A percentile compares a stretch with the other conserved stretches of the same genome.
Conservation (phyloP, 1,284 basidiomycete species). For the Ceratobasidium papillatum region DNA sequence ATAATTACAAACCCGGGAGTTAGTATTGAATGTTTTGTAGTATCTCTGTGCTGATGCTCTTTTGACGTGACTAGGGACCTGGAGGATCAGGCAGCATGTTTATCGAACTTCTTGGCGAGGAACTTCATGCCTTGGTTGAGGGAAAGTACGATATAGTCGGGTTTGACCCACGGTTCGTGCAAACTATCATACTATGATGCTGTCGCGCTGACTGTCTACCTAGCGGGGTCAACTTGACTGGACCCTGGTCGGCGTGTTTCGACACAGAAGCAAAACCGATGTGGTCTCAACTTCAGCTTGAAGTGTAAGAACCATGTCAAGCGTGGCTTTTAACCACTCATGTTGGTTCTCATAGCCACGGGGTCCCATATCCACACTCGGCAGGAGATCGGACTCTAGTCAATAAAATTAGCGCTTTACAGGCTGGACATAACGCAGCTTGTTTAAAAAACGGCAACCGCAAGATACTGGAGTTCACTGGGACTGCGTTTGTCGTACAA, state of each 20-base stretch:
- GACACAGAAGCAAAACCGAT: conserved; percentile 28
- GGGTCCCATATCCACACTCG: conserved; percentile 23
- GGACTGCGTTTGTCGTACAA: conserved; percentile 45
- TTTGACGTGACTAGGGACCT: conserved; percentile 40
- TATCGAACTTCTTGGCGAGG: conserved; percentile 27
- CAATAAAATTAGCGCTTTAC: not conserved
- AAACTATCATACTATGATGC: not conserved
- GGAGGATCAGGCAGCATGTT: conserved; percentile 43
- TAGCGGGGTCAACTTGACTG: conserved; percentile 15
- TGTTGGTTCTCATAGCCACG: not conserved
- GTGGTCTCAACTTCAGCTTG: not conserved
- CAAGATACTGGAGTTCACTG: conserved; percentile 41
- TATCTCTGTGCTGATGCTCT: not conserved
- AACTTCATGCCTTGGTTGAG: conserved; percentile 39
- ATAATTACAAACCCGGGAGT: conserved; percentile 46
- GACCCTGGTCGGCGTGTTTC: conserved; percentile 22
- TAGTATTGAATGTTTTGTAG: not conserved
- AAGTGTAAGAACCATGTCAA: not conserved
- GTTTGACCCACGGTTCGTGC: conserved; percentile 32
- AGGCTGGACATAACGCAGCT: conserved; percentile 2
- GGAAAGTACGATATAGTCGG: conserved; percentile 44
- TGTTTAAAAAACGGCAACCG: conserved; percentile 44
- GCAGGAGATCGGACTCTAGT: not conserved
- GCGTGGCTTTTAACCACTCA: not conserved
- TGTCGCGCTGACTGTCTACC: not conserved